These are phyloP conservation scores for Allium sativum DNA, from an alignment of 106 monocot genomes.

Conservation along the genomic window DNA sequence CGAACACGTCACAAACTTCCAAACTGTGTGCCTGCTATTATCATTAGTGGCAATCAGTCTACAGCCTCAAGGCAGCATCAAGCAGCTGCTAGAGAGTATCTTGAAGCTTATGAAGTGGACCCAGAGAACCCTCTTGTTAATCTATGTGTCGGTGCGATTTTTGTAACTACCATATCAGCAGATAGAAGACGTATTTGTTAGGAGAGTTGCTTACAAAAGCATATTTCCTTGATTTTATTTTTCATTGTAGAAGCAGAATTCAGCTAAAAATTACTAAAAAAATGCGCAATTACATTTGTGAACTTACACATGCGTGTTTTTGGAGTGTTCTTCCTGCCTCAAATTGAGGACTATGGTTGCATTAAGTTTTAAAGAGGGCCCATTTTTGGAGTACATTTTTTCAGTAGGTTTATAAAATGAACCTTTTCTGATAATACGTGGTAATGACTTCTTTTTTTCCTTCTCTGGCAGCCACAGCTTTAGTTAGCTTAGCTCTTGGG, in stretches of 20 bases:
- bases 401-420: no score
- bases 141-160: constrained; percentile 67
- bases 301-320: no score
- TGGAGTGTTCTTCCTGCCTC: no score
- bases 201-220: background rate
- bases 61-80: constrained; percentile 76
- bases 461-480: constrained; percentile 54
- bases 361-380: no score
- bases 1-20: constrained; percentile 17
- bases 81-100: constrained; percentile 72
- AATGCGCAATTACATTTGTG: no score
- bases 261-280: no score
- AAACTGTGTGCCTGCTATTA: constrained; percentile 61
- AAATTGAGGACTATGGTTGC: no score
- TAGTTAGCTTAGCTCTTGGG: constrained; percentile 89
- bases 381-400: no score
- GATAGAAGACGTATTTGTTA: background rate
- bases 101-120: constrained; percentile 77
- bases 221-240: background rate
- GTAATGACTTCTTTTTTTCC: background rate
- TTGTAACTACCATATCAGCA: background rate
- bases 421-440: no score
- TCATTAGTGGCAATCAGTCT: constrained; percentile 80
- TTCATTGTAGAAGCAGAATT: no score
- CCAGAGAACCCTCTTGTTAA: constrained; percentile 81